Evolutionary conservation across 306 rosid genomes (phyloP).

Genomic region (Dalbergia cochinchinensis): DNA sequence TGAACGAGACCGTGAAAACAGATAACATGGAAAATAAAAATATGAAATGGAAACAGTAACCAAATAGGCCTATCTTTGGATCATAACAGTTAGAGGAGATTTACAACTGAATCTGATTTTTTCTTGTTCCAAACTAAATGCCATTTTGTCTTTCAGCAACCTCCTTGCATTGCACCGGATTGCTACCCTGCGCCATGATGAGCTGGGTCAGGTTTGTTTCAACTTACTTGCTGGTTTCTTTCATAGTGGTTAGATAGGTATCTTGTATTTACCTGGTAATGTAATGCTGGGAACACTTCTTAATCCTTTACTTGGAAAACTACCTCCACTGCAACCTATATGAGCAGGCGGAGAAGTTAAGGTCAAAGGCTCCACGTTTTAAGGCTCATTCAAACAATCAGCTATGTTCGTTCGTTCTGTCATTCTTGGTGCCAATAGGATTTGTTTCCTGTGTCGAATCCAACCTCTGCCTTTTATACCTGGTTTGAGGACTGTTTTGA

Average conservation of each 20-base stretch:
- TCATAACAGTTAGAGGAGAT: background rate
- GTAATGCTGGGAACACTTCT: constrained; percentile 92
- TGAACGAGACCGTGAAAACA: no score
- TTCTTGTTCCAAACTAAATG: background rate
- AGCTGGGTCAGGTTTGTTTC: constrained; percentile 93
- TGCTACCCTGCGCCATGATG: constrained; percentile 96
- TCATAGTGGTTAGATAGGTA: background rate
- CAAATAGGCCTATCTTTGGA: background rate
- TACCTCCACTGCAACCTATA: constrained; percentile 93
- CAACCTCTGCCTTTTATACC: background rate
- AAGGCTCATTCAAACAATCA: constrained; percentile 94
- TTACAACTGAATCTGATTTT: constrained; percentile 25
- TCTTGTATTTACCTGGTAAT: constrained; percentile 46
- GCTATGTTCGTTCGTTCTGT: constrained; percentile 44
- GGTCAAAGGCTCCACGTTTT: constrained; percentile 98
- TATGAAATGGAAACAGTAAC: no score
- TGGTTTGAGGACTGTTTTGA: constrained; percentile 5
- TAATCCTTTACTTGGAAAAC: constrained; percentile 84
- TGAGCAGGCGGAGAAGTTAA: constrained; percentile 96
- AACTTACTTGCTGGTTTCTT: background rate
- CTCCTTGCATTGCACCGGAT: constrained; percentile 92
- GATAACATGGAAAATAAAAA: no score
- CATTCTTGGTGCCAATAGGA: background rate
- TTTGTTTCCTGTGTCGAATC: no score
- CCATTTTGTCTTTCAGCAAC: constrained; percentile 58